phyloP scores from a whole-genome alignment of 495 filamentous ascomycete genomes.

The Copromyces sp. region DNA sequence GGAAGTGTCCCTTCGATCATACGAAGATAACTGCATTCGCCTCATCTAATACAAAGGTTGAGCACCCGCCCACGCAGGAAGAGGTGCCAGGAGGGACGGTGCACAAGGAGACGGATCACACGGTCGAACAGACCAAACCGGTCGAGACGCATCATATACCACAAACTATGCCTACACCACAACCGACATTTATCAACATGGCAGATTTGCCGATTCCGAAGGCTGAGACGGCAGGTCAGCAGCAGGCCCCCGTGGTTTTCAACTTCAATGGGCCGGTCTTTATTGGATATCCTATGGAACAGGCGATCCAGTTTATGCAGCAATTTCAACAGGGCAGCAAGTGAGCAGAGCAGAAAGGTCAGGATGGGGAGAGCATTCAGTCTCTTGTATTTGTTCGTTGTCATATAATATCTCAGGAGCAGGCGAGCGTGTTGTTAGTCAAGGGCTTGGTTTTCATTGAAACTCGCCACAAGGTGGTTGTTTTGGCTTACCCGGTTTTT shows the following conservation, averaged over 20 bases:
- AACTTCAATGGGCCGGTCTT: slow-evolving; percentile 71
- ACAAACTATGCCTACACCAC: slow-evolving; percentile 7
- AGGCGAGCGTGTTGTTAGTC: neutral
- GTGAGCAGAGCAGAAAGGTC: neutral
- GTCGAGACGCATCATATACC: slow-evolving; percentile 4
- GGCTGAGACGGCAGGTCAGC: slow-evolving; percentile 7
- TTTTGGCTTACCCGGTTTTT: neutral
- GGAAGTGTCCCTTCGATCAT: slow-evolving; percentile 39
- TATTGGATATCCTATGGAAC: slow-evolving; percentile 74
- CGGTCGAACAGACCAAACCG: slow-evolving; percentile 13
- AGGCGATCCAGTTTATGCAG: slow-evolving; percentile 61
- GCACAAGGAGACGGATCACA: slow-evolving; percentile 6
- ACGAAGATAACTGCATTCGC: slow-evolving; percentile 21
- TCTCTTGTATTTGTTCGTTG: neutral
- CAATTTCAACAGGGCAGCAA: slow-evolving; percentile 28
- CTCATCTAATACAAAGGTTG: slow-evolving; percentile 11
- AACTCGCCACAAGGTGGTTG: neutral
- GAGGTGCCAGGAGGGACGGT: neutral
- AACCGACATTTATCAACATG: slow-evolving; percentile 33
- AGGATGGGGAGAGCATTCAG: neutral
- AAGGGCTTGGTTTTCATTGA: neutral
- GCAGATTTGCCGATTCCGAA: slow-evolving; percentile 16
- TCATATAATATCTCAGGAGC: neutral
- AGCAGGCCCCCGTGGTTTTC: slow-evolving; percentile 56
- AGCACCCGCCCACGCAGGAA: slow-evolving; percentile 12